Conservation (phyloP, 2,329 filamentous ascomycete species). For the Herpotrichia juniperi region DNA sequence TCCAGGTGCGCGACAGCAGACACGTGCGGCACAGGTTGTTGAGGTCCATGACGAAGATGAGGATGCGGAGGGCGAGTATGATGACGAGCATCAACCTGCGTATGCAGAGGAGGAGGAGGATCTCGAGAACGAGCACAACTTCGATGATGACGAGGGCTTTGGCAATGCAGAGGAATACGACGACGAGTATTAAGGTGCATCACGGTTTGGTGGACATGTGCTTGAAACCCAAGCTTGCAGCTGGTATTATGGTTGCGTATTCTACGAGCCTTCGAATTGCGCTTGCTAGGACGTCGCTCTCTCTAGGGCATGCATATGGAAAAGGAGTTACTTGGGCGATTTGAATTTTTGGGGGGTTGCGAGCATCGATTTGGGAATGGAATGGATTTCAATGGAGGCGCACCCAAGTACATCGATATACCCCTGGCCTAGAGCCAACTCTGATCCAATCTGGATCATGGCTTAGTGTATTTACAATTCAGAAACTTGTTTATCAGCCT, state of each 20-base stretch:
- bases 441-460: too few relatives aligned
- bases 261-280: too few relatives aligned
- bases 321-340: background rate
- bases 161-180: constrained; percentile 46
- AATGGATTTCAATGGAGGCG: background rate
- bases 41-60: constrained; percentile 33
- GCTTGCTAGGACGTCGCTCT: background rate
- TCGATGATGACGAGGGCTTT: constrained; percentile 50
- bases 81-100: constrained; percentile 28
- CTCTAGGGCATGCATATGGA: background rate
- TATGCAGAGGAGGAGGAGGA: constrained; percentile 49
- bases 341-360: background rate
- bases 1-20: constrained; percentile 4
- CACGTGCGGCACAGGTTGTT: constrained; percentile 20
- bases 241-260: too few relatives aligned
- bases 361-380: background rate
- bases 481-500: too few relatives aligned
- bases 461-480: too few relatives aligned
- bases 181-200: constrained; percentile 17
- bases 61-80: constrained; percentile 37
- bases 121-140: too few relatives aligned
- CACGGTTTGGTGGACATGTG: background rate
- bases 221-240: too few relatives aligned
- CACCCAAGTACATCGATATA: background rate
- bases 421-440: too few relatives aligned